Evolutionary conservation across 257 asterid genomes (phyloP).

Genomic region (Solanum chiquidenum): DNA sequence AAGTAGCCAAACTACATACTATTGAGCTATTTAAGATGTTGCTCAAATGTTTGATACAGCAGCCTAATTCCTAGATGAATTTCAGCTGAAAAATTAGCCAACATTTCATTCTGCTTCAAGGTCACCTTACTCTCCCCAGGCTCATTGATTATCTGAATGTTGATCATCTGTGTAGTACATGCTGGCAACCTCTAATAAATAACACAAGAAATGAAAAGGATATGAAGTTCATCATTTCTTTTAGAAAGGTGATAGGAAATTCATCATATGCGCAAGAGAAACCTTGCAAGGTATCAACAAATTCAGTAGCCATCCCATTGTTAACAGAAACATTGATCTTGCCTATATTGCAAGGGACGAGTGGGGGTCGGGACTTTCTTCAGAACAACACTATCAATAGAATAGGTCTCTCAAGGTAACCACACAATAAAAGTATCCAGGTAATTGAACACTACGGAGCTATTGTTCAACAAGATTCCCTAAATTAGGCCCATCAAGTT

Average conservation of each 20-base stretch:
- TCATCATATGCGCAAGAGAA: background rate
- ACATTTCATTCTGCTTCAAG: background rate
- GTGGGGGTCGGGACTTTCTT: background rate
- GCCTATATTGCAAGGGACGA: background rate
- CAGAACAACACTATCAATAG: background rate
- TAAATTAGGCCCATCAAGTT: background rate
- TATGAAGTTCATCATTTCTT: background rate
- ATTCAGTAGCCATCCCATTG: background rate
- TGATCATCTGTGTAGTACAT: background rate
- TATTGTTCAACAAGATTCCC: background rate
- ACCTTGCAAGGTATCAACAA: background rate
- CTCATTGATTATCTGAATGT: background rate
- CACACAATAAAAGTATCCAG: background rate
- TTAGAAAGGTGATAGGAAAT: background rate
- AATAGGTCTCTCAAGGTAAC: background rate
- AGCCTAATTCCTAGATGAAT: background rate
- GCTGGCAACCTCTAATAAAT: background rate
- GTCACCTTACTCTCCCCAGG: background rate
- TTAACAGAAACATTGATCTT: background rate
- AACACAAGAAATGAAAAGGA: background rate
- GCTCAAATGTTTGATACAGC: background rate
- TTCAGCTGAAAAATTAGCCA: background rate
- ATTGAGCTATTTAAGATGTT: background rate
- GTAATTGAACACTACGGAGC: background rate
- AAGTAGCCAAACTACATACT: background rate